Evolutionary conservation across 257 asterid species (phyloP).

Genomic region (Solanum etuberosum): DNA sequence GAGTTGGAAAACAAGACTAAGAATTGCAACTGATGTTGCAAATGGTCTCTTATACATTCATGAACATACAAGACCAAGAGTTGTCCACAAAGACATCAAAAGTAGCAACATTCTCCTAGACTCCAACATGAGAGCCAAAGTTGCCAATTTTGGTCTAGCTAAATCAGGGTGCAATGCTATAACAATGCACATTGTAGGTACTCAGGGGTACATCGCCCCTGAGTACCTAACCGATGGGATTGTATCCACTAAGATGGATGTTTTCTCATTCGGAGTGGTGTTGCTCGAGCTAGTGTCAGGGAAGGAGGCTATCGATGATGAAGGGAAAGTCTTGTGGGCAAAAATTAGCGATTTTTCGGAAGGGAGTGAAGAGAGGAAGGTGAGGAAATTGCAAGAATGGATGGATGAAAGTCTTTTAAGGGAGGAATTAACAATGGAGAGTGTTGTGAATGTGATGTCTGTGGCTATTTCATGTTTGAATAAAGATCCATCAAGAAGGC

Average conservation of each 20-base stretch:
- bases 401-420: constrained; percentile 39
- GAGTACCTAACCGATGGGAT: constrained; percentile 73
- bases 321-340: constrained; percentile 58
- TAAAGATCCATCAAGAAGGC: constrained; percentile 72
- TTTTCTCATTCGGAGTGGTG: constrained; percentile 84
- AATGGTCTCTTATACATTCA: constrained; percentile 93
- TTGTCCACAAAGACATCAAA: constrained; percentile 92
- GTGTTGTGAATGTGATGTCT: constrained; percentile 48
- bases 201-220: constrained; percentile 88
- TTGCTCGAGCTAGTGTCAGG: constrained; percentile 76
- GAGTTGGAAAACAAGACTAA: constrained; percentile 68
- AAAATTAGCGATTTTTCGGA: constrained; percentile 27
- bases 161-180: constrained; percentile 91
- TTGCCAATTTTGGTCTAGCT: constrained; percentile 87
- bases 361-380: constrained; percentile 37
- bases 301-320: constrained; percentile 46
- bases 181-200: constrained; percentile 95
- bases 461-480: constrained; percentile 63
- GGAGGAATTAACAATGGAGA: constrained; percentile 42
- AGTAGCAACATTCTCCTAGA: constrained; percentile 86
- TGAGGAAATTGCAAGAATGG: constrained; percentile 48
- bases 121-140: constrained; percentile 81
- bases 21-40: constrained; percentile 73
- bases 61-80: constrained; percentile 88
- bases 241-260: constrained; percentile 81